Base-by-base conservation (phyloP, 2,329 filamentous ascomycete species). In the Ceratocystis albifundus region DNA sequence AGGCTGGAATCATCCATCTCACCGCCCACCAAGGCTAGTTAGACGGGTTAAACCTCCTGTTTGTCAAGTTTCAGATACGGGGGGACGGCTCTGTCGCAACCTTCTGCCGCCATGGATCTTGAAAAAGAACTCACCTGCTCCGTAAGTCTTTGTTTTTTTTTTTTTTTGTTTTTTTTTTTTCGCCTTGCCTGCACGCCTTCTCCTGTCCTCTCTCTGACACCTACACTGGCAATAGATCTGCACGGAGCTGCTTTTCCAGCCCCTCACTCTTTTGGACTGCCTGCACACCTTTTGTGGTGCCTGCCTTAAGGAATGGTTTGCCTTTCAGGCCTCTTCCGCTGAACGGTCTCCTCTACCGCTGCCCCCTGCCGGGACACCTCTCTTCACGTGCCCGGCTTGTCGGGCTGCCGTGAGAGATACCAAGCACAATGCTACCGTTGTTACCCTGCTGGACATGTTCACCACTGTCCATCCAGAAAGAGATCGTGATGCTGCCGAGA, bases 111-210 rank as follows among this genome's bases (percentile, higher is more conserved):
- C 57, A 75, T 85, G 72, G 90, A 95, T 76, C 81, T 96, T 71
- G 94, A 96, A 78, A 93, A 88, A 76, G 94, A 99, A 82, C 80
- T 97, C 77, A 92, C 88, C 65, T 97, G 93, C 79, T 96, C 93
- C 74, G 92, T 96, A 82, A 78, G 88, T 84, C 53, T 36, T n/a
- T n/a, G n/a, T n/a, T n/a, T n/a, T n/a, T n/a, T n/a, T n/a, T n/a
- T n/a, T n/a, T n/a, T n/a, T n/a, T n/a, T n/a, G n/a, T n/a, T n/a
- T n/a, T n/a, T n/a, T n/a, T n/a, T 8, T 36, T 15, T 28, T 48
- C 41, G 15, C 28, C 41, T 28, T 63, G 32, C 36, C 36, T 55
- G n/a, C 50, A 15, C 8, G 28, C n/a, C 41, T 22, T 15, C 4
- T 57, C 15, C 25, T 30, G n/a, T 10, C n/a, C 62, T 8, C 32